phyloP scores from a whole-genome alignment of 2,329 filamentous ascomycete species.

The Paecilomyces formosus region DNA sequence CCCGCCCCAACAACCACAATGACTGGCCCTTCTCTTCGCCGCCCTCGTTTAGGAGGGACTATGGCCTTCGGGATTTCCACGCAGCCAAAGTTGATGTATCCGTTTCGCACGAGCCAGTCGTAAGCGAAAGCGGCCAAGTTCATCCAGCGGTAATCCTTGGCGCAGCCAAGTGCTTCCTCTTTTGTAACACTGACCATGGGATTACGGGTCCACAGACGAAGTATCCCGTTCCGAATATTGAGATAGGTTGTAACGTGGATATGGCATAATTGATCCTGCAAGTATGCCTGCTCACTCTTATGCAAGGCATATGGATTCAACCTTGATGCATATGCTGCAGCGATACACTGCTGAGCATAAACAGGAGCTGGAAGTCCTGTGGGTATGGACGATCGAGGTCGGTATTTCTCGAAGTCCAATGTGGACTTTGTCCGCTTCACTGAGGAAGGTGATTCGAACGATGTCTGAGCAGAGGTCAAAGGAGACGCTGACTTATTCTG shows the following conservation, averaged over 20 bases:
- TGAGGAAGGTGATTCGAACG: conserved; percentile 9
- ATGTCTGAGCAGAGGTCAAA: conserved; percentile 11
- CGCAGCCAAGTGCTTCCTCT: conserved; percentile 84
- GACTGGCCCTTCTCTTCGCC: conserved; percentile 54
- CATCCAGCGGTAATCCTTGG: conserved; percentile 81
- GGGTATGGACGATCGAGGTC: conserved; percentile 78
- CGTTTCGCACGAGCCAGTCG: conserved; percentile 82
- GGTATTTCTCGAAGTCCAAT: conserved; percentile 44
- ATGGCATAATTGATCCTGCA: conserved; percentile 75
- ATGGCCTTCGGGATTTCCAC: conserved; percentile 56
- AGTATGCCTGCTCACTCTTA: conserved; percentile 69
- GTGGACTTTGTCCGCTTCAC: conserved; percentile 16
- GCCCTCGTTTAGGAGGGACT: conserved; percentile 30
- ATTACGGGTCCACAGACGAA: conserved; percentile 82
- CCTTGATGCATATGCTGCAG: conserved; percentile 80
- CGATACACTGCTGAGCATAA: conserved; percentile 86
- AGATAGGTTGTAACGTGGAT: conserved; percentile 90
- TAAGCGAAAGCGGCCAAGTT: conserved; percentile 81
- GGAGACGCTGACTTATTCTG: conserved; percentile 20
- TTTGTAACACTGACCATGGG: conserved; percentile 73
- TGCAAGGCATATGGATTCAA: conserved; percentile 86
- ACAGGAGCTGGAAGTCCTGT: conserved; percentile 61
- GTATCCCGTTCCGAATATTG: conserved; percentile 90
- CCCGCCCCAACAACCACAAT: conserved; percentile 86
- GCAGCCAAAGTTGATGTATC: conserved; percentile 96